A percentile compares a stretch with the other conserved stretches of the same genome.
Conservation (phyloP, 2,329 filamentous ascomycete genomes). For the Bipolaris sorokiniana region DNA sequence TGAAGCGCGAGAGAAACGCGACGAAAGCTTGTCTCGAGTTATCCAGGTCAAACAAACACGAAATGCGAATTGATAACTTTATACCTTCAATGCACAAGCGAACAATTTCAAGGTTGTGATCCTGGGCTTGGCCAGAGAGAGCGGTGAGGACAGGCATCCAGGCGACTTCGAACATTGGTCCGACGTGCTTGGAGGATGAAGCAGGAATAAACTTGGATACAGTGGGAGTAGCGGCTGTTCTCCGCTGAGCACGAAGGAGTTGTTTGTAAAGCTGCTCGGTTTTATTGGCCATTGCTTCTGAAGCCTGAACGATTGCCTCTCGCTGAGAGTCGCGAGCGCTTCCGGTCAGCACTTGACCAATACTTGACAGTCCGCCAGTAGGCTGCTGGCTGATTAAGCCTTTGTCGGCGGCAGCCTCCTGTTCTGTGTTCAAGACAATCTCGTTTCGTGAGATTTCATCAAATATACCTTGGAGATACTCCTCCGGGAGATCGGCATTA, state of each 20-base stretch:
- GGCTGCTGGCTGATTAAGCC: slow-evolving; percentile 65
- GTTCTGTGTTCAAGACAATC: slow-evolving; percentile 92
- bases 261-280: slow-evolving; percentile 91
- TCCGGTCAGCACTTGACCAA: slow-evolving; percentile 88
- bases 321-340: slow-evolving; percentile 90
- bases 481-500: slow-evolving; percentile 87
- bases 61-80: slow-evolving; percentile 89
- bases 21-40: slow-evolving; percentile 96
- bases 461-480: slow-evolving; percentile 87
- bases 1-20: slow-evolving; percentile 87
- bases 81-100: slow-evolving; percentile 93
- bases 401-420: slow-evolving; percentile 83
- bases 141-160: slow-evolving; percentile 99
- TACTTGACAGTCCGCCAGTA: slow-evolving; percentile 72
- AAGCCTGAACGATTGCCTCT: slow-evolving; percentile 93
- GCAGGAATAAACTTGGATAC: slow-evolving; percentile 82
- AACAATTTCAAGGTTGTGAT: slow-evolving; percentile 91
- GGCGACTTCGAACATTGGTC: slow-evolving; percentile 97
- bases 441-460: slow-evolving; percentile 92
- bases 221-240: slow-evolving; percentile 73
- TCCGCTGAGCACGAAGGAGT: slow-evolving; percentile 85
- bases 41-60: slow-evolving; percentile 89
- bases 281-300: slow-evolving; percentile 86
- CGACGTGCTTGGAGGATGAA: slow-evolving; percentile 91
- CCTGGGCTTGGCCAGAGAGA: slow-evolving; percentile 89